Percentiles rank a stretch among this genome's conserved stretches.
Evolutionary conservation across 2,329 filamentous ascomycete genomes (phyloP).

Genomic region (Sporothrix globosa): DNA sequence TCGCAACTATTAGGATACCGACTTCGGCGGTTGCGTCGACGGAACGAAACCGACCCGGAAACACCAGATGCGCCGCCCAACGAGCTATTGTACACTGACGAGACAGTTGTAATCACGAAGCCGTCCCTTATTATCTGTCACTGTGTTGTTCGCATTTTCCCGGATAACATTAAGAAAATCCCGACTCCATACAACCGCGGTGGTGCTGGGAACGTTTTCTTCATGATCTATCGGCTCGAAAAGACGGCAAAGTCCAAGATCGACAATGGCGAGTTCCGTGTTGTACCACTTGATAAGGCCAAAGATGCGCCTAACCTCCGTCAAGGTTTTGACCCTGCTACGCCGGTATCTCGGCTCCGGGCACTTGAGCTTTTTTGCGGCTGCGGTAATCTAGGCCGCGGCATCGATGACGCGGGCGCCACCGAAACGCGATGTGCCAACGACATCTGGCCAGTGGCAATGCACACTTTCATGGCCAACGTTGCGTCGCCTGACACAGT

Average conservation of each 20-base stretch:
- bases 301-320: constrained; percentile 43
- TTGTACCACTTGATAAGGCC: neutral
- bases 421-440: constrained; percentile 69
- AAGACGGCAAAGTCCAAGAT: neutral
- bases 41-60: constrained; percentile 46
- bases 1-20: constrained; percentile 39
- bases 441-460: constrained; percentile 64
- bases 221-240: constrained; percentile 50
- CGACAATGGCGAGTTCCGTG: neutral
- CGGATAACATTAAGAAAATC: constrained; percentile 47
- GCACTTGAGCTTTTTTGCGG: constrained; percentile 78
- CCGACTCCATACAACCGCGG: constrained; percentile 66
- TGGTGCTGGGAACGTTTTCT: constrained; percentile 70
- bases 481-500: constrained; percentile 46
- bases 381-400: constrained; percentile 75
- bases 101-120: constrained; percentile 46
- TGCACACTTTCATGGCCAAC: constrained; percentile 77
- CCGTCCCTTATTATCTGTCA: constrained; percentile 52
- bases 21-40: constrained; percentile 59
- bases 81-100: constrained; percentile 61
- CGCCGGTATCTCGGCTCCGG: constrained; percentile 48
- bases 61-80: constrained; percentile 51
- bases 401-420: constrained; percentile 71
- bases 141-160: constrained; percentile 65
- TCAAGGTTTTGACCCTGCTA: constrained; percentile 59